Evolutionary conservation across 2,329 filamentous ascomycete species (phyloP).

Genomic region (Arthroderma sp.): DNA sequence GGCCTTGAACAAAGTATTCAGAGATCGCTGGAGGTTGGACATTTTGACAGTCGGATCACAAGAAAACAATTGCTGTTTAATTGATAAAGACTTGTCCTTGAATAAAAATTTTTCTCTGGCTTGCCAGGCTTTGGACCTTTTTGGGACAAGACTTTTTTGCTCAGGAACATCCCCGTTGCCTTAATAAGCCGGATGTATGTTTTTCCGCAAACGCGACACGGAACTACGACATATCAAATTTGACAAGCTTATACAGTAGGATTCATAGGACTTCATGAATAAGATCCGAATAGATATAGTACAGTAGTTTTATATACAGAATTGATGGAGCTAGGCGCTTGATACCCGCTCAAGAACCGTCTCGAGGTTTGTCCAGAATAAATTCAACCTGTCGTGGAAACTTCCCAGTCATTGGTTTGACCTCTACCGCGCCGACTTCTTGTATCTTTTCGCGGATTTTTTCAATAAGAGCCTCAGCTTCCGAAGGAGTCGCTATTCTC

Average conservation of each 20-base stretch:
- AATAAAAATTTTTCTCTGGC: too few species aligned
- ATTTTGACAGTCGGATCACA: slow-evolving; percentile 43
- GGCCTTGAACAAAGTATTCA: slow-evolving; percentile 69
- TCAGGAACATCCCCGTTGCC: too few species aligned
- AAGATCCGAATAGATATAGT: neutral
- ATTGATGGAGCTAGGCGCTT: too few species aligned
- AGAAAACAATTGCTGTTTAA: slow-evolving; percentile 12
- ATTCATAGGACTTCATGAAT: slow-evolving; percentile 2
- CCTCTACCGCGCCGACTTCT: slow-evolving; percentile 29
- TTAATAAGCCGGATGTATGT: too few species aligned
- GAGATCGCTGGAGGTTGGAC: slow-evolving; percentile 65
- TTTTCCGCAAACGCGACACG: too few species aligned
- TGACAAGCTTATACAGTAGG: too few species aligned
- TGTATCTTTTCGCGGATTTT: slow-evolving; percentile 35
- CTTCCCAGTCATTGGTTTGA: slow-evolving; percentile 30
- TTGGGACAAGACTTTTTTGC: too few species aligned
- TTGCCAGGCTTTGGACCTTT: too few species aligned
- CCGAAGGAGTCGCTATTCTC: slow-evolving; percentile 45
- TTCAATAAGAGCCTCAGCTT: slow-evolving; percentile 47
- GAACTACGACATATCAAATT: too few species aligned
- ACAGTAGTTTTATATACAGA: neutral
- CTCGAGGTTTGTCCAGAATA: slow-evolving; percentile 20
- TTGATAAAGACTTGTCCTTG: slow-evolving; percentile 5
- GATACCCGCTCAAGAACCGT: too few species aligned
- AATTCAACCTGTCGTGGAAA: slow-evolving; percentile 26